Conservation (phyloP, 75 land plant species). For the Azolla pinnata region DNA sequence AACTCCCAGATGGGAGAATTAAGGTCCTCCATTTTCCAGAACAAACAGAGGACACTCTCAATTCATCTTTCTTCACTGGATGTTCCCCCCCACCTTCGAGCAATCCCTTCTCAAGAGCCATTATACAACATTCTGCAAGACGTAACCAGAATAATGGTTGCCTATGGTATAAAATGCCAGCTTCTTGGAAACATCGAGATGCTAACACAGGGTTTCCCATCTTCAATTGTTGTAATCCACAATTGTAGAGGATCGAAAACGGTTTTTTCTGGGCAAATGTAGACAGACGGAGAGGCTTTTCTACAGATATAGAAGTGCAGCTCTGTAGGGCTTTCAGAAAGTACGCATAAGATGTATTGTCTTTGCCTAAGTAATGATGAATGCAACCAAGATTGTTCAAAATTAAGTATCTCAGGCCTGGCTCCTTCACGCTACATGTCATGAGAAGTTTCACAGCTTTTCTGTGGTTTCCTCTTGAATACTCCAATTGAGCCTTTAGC, state of each 20-base stretch:
- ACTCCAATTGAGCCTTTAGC: slow-evolving; percentile 85
- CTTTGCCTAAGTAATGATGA: slow-evolving; percentile 50
- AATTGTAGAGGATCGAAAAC: slow-evolving; percentile 61
- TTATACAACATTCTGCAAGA: slow-evolving; percentile 81
- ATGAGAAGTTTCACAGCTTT: slow-evolving; percentile 79
- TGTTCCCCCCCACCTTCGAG: slow-evolving; percentile 10
- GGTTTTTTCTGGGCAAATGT: slow-evolving; percentile 80
- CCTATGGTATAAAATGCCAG: slow-evolving; percentile 47
- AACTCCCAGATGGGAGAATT: slow-evolving; percentile 29
- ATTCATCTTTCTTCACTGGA: slow-evolving; percentile 20
- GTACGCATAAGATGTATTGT: slow-evolving; percentile 46
- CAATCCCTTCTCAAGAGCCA: slow-evolving; percentile 76
- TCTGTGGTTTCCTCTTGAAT: slow-evolving; percentile 79
- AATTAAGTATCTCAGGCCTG: slow-evolving; percentile 40
- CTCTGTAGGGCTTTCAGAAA: slow-evolving; percentile 55
- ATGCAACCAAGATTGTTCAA: slow-evolving; percentile 93
- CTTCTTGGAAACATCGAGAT: slow-evolving; percentile 67
- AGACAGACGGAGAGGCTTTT: slow-evolving; percentile 43
- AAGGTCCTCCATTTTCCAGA: slow-evolving; percentile 75
- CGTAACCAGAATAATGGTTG: slow-evolving; percentile 80
- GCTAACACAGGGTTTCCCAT: slow-evolving; percentile 83
- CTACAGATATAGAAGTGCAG: slow-evolving; percentile 26
- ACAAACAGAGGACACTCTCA: slow-evolving; percentile 51
- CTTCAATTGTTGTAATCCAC: slow-evolving; percentile 66
- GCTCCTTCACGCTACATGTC: slow-evolving; percentile 54